Conservation (phyloP, 305 asterid genomes). For the Solanum chacoense region DNA sequence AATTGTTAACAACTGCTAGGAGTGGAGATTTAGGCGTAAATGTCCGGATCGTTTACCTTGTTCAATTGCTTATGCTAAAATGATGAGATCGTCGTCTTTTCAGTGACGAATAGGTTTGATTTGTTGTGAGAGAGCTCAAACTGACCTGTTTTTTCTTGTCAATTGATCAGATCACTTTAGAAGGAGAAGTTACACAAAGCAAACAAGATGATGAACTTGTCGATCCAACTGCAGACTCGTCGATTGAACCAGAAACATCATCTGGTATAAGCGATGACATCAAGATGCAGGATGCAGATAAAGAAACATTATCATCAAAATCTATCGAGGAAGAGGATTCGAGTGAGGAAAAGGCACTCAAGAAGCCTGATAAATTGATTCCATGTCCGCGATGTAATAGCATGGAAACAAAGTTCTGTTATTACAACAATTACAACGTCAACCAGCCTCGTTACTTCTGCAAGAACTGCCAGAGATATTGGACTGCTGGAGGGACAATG, state of each 20-base stretch:
- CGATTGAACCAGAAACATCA: constrained; percentile 16
- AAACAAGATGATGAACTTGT: constrained; percentile 14
- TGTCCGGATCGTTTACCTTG: background rate
- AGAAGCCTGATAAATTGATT: constrained; percentile 61
- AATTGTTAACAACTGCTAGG: background rate
- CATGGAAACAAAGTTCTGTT: constrained; percentile 77
- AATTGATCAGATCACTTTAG: constrained; percentile 26
- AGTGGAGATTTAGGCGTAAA: background rate
- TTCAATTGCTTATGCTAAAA: background rate
- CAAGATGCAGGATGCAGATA: constrained; percentile 7
- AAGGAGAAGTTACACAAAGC: constrained; percentile 9
- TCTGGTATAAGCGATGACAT: constrained; percentile 27
- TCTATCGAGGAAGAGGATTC: constrained; percentile 16
- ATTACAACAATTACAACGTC: constrained; percentile 82
- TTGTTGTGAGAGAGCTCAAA: background rate
- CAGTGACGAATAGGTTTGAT: background rate
- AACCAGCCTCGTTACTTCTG: constrained; percentile 80
- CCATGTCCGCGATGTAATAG: constrained; percentile 81
- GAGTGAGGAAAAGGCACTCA: constrained; percentile 34
- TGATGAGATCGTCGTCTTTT: background rate
- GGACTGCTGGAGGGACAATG: constrained; percentile 87
- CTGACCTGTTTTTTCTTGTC: constrained; percentile 2
- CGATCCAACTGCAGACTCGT: constrained; percentile 15
- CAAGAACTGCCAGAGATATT: constrained; percentile 68
- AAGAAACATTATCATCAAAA: constrained; percentile 14